Evolutionary conservation across 176 grass and related monocot genomes (phyloP), one percentile per base, ranked within the genome.

Genomic region (Chrysopogon serrulatus): DNA sequence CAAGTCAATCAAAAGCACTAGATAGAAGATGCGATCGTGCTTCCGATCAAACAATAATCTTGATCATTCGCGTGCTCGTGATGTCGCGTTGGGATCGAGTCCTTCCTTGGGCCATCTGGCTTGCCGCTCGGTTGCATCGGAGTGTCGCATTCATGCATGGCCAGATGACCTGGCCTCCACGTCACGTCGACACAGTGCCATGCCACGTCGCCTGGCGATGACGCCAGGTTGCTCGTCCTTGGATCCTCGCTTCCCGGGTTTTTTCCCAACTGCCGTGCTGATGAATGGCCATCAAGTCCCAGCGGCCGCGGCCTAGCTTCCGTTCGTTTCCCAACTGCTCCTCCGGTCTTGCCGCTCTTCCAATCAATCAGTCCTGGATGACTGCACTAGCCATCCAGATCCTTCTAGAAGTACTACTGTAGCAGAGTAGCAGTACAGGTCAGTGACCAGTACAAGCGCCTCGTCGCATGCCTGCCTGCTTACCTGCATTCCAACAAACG

Each of bases 401-500:
- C 36, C 47, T 81, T 69, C 45, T 40, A 81, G 62, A 49, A 49
- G 12, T 12, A 62, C 23, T 11, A n/a, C n/a, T n/a, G n/a, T n/a
- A 65, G n/a, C 24, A 24, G 45, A 26, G 12, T 30, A 30, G 61
- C 15, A 30, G 27, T 47, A 40, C 80, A 88, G 74, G 54, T 42
- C 65, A 88, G 60, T 79, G 48, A 87, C 85, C 85, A 30, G 16
- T 73, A 45, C 27, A 49, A 10, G 49, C 18, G 45, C 15, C 19
- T 9, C 42, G 12, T 35, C 39, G 32, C 67, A 26, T 69, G 19
- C 53, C 8, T 57, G 37, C 27, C 26, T 56, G 21, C 74, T 36
- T 73, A 73, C 57, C 86, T 64, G 74, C 43, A 78, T 67, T 72
- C 30, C 75, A 88, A 79, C 81, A 47, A 47, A 79, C 81, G 57